Conservation (phyloP, 805 yeast species). For the Cyberlindnera euphorbiae region DNA sequence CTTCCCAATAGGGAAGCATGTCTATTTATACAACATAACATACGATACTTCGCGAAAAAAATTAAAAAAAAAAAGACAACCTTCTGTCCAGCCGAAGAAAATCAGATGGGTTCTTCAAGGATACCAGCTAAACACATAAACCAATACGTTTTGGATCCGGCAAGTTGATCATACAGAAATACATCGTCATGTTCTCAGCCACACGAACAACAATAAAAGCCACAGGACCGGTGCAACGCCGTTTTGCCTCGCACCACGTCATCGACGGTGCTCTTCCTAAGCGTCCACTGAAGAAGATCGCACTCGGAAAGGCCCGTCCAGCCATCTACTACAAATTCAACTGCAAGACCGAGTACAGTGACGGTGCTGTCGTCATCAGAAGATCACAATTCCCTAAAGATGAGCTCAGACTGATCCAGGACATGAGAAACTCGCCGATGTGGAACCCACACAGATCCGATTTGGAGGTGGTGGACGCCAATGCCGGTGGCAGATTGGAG, state of each 20-base stretch:
- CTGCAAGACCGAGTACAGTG: slow-evolving; percentile 83
- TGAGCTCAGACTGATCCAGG: slow-evolving; percentile 80
- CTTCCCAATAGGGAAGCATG: too few relatives aligned
- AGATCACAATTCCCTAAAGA: slow-evolving; percentile 84
- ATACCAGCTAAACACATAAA: too few relatives aligned
- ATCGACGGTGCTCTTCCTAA: slow-evolving; percentile 29
- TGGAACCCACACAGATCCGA: slow-evolving; percentile 91
- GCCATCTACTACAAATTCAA: slow-evolving; percentile 90
- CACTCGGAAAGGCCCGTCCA: slow-evolving; percentile 85
- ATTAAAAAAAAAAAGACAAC: too few relatives aligned
- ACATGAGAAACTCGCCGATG: slow-evolving; percentile 78
- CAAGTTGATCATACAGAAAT: background rate
- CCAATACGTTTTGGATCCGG: too few relatives aligned
- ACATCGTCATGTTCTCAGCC: background rate
- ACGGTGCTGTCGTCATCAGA: slow-evolving; percentile 85
- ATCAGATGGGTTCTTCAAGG: too few relatives aligned
- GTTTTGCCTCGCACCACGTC: slow-evolving; percentile 12
- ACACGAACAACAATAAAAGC: slow-evolving; percentile 2
- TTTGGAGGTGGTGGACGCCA: slow-evolving; percentile 68
- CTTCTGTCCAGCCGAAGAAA: too few relatives aligned
- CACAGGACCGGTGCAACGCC: slow-evolving; percentile 4
- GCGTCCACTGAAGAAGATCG: slow-evolving; percentile 66
- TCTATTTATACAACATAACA: too few relatives aligned
- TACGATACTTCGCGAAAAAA: too few relatives aligned
- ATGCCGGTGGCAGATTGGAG: slow-evolving; percentile 75